These are phyloP conservation scores for Sanghuangporus baumii DNA, from an alignment of 1,284 basidiomycete genomes.

Conservation along the genomic window DNA sequence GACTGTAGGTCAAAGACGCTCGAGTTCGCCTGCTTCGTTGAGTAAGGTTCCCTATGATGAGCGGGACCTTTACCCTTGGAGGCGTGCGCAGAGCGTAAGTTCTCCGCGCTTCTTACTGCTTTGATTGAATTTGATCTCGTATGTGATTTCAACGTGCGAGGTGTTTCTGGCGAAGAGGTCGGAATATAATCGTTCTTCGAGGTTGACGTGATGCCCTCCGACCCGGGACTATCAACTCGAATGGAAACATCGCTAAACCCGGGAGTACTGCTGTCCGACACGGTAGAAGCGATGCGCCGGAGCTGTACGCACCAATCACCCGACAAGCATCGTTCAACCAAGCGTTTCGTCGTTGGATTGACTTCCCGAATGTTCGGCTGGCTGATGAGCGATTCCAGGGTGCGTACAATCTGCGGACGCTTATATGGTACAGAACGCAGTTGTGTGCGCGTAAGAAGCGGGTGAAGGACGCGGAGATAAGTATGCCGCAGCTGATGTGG, in stretches of 20 bases:
- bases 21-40: slow-evolving; percentile 37
- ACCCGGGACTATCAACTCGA: slow-evolving; percentile 36
- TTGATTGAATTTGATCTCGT: slow-evolving; percentile 38
- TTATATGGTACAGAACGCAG: slow-evolving; percentile 85
- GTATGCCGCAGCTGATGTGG: slow-evolving; percentile 82
- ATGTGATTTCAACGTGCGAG: slow-evolving; percentile 27
- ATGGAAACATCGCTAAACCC: slow-evolving; percentile 16
- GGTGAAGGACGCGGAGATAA: slow-evolving; percentile 93
- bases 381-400: slow-evolving; percentile 75
- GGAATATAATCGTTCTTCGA: slow-evolving; percentile 21
- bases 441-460: slow-evolving; percentile 92
- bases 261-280: slow-evolving; percentile 25
- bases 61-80: not conserved
- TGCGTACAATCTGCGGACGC: slow-evolving; percentile 79
- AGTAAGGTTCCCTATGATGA: not conserved
- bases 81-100: slow-evolving; percentile 24
- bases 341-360: slow-evolving; percentile 79
- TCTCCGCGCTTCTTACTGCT: slow-evolving; percentile 58
- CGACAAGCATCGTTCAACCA: slow-evolving; percentile 87
- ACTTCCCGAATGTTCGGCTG: slow-evolving; percentile 78
- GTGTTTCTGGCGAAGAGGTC: slow-evolving; percentile 18
- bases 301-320: slow-evolving; percentile 84
- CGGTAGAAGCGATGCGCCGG: slow-evolving; percentile 30
- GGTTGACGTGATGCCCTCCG: slow-evolving; percentile 33
- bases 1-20: slow-evolving; percentile 45